phyloP scores from a whole-genome alignment of 2,329 filamentous ascomycete genomes.

The Trichoderma sp. region DNA sequence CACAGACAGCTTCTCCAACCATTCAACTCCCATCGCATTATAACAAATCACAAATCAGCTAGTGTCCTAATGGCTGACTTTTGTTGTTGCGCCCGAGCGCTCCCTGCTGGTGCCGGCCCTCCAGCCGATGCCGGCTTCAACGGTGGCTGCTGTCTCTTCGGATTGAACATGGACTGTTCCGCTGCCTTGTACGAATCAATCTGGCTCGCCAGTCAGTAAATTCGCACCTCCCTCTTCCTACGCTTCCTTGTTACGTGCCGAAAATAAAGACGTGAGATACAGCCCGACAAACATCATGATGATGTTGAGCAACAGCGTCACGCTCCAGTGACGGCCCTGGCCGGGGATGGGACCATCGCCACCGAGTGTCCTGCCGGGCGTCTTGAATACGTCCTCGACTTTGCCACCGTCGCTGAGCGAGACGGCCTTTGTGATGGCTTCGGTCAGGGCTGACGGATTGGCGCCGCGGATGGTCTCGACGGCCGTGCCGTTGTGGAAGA shows the following conservation, averaged over 20 bases:
- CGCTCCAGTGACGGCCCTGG: constrained; percentile 30
- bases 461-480: constrained; percentile 79
- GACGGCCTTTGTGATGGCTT: constrained; percentile 70
- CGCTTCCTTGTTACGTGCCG: constrained; percentile 43
- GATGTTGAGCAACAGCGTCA: constrained; percentile 47
- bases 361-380: constrained; percentile 58
- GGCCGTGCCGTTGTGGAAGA: constrained; percentile 74
- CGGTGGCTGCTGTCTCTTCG: constrained; percentile 39
- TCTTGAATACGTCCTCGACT: constrained; percentile 50
- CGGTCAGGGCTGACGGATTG: constrained; percentile 70
- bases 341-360: constrained; percentile 31
- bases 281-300: constrained; percentile 50
- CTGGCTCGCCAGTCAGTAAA: constrained; percentile 37
- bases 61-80: constrained; percentile 50
- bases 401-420: constrained; percentile 48
- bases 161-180: constrained; percentile 58
- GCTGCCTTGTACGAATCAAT: constrained; percentile 62
- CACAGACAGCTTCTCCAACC: background rate
- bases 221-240: constrained; percentile 6
- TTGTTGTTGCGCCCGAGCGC: constrained; percentile 30
- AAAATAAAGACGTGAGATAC: constrained; percentile 61
- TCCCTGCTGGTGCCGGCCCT: constrained; percentile 20
- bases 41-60: constrained; percentile 46
- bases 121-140: constrained; percentile 2
- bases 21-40: background rate